Conservation (phyloP, 441 rosid species). For the Theobroma grandiflorum region DNA sequence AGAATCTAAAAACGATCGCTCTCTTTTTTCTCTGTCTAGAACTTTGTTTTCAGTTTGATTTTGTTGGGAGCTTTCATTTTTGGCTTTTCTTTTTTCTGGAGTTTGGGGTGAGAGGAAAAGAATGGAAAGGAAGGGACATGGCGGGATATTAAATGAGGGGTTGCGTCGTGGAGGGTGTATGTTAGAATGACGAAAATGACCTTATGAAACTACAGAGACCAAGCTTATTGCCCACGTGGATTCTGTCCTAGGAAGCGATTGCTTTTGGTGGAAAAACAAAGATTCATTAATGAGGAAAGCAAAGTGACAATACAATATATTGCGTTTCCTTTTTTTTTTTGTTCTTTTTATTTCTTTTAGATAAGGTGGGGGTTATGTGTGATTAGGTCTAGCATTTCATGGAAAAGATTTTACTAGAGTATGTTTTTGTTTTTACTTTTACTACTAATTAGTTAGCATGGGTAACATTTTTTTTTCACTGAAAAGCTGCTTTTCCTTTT, state of each 20-base stretch:
- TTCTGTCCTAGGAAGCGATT: conserved; percentile 18
- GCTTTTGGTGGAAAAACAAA: background rate
- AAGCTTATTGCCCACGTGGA: conserved; percentile 24
- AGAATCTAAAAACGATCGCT: background rate
- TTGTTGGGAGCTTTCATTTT: conserved; percentile 20
- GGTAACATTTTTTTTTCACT: background rate
- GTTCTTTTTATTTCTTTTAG: background rate
- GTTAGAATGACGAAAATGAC: conserved; percentile 43
- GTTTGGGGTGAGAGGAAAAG: conserved; percentile 3
- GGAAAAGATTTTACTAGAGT: background rate
- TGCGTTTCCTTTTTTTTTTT: conserved; percentile 14
- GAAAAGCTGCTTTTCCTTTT: background rate
- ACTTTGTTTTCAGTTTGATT: background rate
- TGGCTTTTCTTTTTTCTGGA: background rate
- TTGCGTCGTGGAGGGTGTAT: conserved; percentile 9
- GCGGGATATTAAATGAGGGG: conserved; percentile 65
- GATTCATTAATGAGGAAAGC: conserved; percentile 40
- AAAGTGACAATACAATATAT: conserved; percentile 30
- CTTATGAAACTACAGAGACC: conserved; percentile 20
- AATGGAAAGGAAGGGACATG: conserved; percentile 44
- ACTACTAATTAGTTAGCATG: no score
- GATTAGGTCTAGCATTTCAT: conserved; percentile 16
- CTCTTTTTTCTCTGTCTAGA: conserved; percentile 27
- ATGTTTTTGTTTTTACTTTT: no score
- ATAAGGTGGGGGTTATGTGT: conserved; percentile 12